Evolutionary conservation across 148 eudicot genomes (phyloP), one percentile per base, ranked within the genome.

Genomic region (Nepenthes mirabilis): DNA sequence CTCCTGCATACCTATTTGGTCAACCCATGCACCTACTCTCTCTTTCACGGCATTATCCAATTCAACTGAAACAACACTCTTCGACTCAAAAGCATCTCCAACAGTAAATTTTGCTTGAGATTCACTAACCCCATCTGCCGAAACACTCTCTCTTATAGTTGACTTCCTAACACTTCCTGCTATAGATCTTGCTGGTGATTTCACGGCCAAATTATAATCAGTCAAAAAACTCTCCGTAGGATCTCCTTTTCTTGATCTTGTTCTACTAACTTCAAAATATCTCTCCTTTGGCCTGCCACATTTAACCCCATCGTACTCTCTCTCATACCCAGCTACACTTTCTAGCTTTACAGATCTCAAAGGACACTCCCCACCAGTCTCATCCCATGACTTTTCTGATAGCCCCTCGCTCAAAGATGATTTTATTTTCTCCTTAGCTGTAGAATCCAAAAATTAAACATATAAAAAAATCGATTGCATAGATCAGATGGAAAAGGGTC

Each of bases 341-440:
- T 34, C 69, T 40, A 40, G 8, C 23, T 23, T 23, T 23, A 45
- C 48, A 45, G 48, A 45, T 72, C 63, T 70, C 51, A 54, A 74
- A 60, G 59, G 67, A 68, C 10, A 66, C 52, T 68, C 71, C 52
- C 70, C 48, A 49, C 11, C 73, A 23, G 12, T 62, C 57, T 69
- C 75, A 34, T 74, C 73, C 50, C 57, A 74, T 36, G 68, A 70
- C 64, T 62, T 72, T 60, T 72, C 81, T 9, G 59, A 50, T 50
- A 74, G 63, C n/a, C 50, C 61, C 57, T 74, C 84, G 61, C 64
- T 64, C 36, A 47, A 43, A 14, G 68, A 57, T 43, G 67, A 65
- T 55, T 23, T 53, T 62, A 62, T 72, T 62, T 58, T 63, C 51
- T 74, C 68, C 56, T 77, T 71, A 32, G 84, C 95, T 91, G 80